These are phyloP conservation scores for Fusarium sp. DNA, from an alignment of 2,329 filamentous ascomycete species.

Conservation along the genomic window DNA sequence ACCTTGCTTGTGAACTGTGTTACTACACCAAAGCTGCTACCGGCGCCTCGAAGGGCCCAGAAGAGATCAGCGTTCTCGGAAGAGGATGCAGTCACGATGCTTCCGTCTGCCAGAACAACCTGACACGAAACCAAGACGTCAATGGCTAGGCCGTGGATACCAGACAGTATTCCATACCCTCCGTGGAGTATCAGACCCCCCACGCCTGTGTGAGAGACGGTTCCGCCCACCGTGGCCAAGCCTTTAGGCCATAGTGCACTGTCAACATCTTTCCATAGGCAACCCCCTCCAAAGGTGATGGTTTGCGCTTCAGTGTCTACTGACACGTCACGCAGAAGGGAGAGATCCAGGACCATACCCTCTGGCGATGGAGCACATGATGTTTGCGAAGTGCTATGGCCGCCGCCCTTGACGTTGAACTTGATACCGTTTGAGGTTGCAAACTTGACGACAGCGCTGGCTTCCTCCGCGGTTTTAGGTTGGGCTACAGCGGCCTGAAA, in stretches of 20 bases:
- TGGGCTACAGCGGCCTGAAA: slow-evolving; percentile 60
- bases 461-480: slow-evolving; percentile 57
- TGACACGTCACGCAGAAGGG: slow-evolving; percentile 62
- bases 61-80: slow-evolving; percentile 59
- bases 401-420: slow-evolving; percentile 67
- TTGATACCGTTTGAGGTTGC: slow-evolving; percentile 60
- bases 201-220: slow-evolving; percentile 73
- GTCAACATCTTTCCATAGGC: slow-evolving; percentile 68
- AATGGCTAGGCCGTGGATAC: slow-evolving; percentile 64
- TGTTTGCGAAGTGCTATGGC: slow-evolving; percentile 67
- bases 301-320: slow-evolving; percentile 61
- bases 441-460: slow-evolving; percentile 59
- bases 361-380: slow-evolving; percentile 59
- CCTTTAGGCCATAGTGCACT: slow-evolving; percentile 61
- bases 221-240: slow-evolving; percentile 72
- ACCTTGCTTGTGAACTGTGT: slow-evolving; percentile 55
- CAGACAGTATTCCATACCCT: slow-evolving; percentile 69
- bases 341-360: slow-evolving; percentile 69
- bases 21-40: slow-evolving; percentile 59
- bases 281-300: slow-evolving; percentile 65
- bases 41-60: slow-evolving; percentile 58
- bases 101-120: slow-evolving; percentile 57
- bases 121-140: slow-evolving; percentile 57
- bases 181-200: slow-evolving; percentile 70
- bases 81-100: slow-evolving; percentile 56